Evolutionary conservation across 176 grass and related monocot species (phyloP).

Genomic region (Pharus latifolius): DNA sequence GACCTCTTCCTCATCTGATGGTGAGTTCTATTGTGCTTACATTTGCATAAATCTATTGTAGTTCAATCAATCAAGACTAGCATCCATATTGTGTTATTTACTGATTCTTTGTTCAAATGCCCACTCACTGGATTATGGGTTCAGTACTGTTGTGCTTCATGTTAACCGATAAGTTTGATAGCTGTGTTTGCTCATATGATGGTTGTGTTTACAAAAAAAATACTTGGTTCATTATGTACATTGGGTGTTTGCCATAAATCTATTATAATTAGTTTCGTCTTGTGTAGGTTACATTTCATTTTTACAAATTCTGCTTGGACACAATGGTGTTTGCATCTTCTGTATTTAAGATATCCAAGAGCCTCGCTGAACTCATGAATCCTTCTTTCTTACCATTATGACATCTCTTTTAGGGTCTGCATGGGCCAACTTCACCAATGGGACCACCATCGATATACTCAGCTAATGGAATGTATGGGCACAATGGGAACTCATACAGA

Average conservation of each 20-base stretch:
- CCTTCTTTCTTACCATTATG: background rate
- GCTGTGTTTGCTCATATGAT: too few relatives aligned
- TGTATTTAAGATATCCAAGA: background rate
- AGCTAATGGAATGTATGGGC: constrained; percentile 34
- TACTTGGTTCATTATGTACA: background rate
- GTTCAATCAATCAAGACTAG: background rate
- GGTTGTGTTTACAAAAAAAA: background rate
- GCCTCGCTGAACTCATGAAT: background rate
- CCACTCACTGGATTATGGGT: background rate
- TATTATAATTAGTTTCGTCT: background rate
- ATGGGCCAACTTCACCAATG: background rate
- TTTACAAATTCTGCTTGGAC: background rate
- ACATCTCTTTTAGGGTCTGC: background rate
- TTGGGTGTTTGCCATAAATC: background rate
- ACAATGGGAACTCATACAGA: constrained; percentile 49
- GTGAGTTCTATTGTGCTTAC: constrained; percentile 3
- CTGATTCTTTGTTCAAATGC: background rate
- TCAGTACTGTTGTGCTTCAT: too few relatives aligned
- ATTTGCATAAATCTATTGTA: background rate
- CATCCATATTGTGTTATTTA: background rate
- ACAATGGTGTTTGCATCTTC: background rate
- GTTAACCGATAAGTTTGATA: too few relatives aligned
- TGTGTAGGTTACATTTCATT: background rate
- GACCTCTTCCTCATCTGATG: constrained; percentile 30
- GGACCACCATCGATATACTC: constrained; percentile 37